phyloP scores from a whole-genome alignment of 2,329 filamentous ascomycete species.

The Mycosphaerella sp. region DNA sequence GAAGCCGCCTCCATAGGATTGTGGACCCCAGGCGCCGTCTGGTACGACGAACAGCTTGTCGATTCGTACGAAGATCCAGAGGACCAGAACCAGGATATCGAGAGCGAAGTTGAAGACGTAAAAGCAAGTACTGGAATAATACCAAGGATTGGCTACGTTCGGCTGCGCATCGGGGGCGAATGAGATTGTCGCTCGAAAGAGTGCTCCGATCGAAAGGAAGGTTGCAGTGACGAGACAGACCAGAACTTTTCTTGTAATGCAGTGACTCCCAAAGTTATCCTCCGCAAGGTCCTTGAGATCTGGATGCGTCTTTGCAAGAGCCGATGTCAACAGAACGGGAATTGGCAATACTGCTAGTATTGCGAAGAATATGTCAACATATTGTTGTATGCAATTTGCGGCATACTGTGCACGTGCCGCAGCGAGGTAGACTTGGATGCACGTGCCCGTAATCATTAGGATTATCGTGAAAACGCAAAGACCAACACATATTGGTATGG shows the following conservation, averaged over 20 bases:
- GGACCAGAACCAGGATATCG: slow-evolving; percentile 63
- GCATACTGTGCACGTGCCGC: slow-evolving; percentile 43
- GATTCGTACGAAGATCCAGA: slow-evolving; percentile 62
- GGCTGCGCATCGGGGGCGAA: slow-evolving; percentile 41
- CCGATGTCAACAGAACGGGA: slow-evolving; percentile 46
- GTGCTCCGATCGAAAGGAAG: slow-evolving; percentile 62
- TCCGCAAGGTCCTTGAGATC: slow-evolving; percentile 28
- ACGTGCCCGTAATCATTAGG: slow-evolving; percentile 59
- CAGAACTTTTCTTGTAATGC: slow-evolving; percentile 59
- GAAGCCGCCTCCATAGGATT: slow-evolving; percentile 20
- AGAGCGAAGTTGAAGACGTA: slow-evolving; percentile 74
- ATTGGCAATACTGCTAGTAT: slow-evolving; percentile 63
- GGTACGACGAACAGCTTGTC: slow-evolving; percentile 72
- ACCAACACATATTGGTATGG: slow-evolving; percentile 55
- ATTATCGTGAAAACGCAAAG: slow-evolving; percentile 55
- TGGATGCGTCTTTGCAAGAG: slow-evolving; percentile 40
- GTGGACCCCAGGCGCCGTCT: slow-evolving; percentile 56
- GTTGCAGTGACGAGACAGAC: slow-evolving; percentile 55
- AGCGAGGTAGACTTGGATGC: slow-evolving; percentile 64
- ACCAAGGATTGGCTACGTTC: slow-evolving; percentile 58
- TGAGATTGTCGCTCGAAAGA: slow-evolving; percentile 58
- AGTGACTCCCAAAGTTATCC: slow-evolving; percentile 56
- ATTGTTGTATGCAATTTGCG: slow-evolving; percentile 59
- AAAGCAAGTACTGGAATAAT: slow-evolving; percentile 64
- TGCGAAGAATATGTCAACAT: slow-evolving; percentile 56